A percentile compares a stretch with the other conserved stretches of the same genome.
Evolutionary conservation across 2,329 filamentous ascomycete species (phyloP).

Genomic region (Calcarisporium arbuscula): DNA sequence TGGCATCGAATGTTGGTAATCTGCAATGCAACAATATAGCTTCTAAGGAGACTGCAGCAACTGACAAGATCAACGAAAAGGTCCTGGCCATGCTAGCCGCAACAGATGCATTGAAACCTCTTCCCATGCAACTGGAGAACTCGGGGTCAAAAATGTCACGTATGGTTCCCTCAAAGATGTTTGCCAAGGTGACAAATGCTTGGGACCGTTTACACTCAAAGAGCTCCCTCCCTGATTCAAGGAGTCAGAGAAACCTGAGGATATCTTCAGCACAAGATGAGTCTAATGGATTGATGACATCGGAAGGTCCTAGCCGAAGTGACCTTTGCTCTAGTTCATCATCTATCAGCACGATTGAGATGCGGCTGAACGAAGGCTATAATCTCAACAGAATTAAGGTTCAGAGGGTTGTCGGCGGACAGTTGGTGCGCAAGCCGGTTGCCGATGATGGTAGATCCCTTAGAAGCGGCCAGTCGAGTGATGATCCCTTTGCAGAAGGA

Average conservation of each 20-base stretch:
- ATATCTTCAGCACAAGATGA: constrained; percentile 5
- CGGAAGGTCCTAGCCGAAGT: neutral
- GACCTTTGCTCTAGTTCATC: constrained; percentile 5
- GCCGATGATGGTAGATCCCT: constrained; percentile 21
- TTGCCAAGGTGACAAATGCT: constrained; percentile 27
- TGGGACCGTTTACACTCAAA: constrained; percentile 26
- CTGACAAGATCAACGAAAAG: constrained; percentile 26
- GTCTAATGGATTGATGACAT: neutral
- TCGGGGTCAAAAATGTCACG: constrained; percentile 19
- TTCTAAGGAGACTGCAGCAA: neutral
- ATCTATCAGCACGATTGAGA: constrained; percentile 23
- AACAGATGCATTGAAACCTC: constrained; percentile 26
- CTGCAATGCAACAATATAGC: neutral
- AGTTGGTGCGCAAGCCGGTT: constrained; percentile 21
- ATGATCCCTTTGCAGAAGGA: constrained; percentile 26
- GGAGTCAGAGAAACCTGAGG: constrained; percentile 7
- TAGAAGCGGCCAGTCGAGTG: constrained; percentile 17
- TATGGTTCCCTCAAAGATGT: constrained; percentile 22
- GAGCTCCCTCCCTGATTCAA: constrained; percentile 13
- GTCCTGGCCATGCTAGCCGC: constrained; percentile 30
- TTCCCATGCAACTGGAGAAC: constrained; percentile 7
- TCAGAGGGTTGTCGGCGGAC: constrained; percentile 23
- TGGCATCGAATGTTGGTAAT: no score
- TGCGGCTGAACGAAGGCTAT: constrained; percentile 26
- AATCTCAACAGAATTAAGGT: constrained; percentile 29